Conservation (phyloP, 164 flowering plant genomes). For the Aristolochia contorta region DNA sequence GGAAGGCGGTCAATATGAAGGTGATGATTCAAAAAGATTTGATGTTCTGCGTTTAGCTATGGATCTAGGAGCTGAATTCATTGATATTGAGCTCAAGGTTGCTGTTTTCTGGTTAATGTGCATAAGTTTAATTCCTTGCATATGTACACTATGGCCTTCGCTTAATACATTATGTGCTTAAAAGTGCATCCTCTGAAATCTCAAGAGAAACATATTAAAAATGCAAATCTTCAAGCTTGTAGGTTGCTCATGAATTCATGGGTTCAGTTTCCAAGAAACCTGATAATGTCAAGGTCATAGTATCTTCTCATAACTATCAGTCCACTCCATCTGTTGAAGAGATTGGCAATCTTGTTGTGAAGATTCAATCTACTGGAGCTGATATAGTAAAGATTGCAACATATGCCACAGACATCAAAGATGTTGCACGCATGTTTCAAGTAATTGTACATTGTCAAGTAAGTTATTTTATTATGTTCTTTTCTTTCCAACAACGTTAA, state of each 20-base stretch:
- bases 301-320: conserved; percentile 85
- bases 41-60: conserved; percentile 38
- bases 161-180: no score
- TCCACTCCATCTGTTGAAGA: conserved; percentile 82
- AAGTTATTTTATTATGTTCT: conserved; percentile 15
- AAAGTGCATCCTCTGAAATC: neutral
- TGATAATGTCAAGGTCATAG: conserved; percentile 58
- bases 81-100: conserved; percentile 59
- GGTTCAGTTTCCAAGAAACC: conserved; percentile 51
- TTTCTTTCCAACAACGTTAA: neutral
- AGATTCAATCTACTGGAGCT: conserved; percentile 85
- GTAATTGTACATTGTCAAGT: conserved; percentile 79
- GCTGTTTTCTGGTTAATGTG: neutral
- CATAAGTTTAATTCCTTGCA: neutral
- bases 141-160: neutral
- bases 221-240: conserved; percentile 4
- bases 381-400: conserved; percentile 96
- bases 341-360: conserved; percentile 66
- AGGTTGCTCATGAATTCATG: conserved; percentile 77
- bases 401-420: conserved; percentile 72
- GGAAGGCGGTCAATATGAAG: conserved; percentile 49
- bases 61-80: conserved; percentile 50
- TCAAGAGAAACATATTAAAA: neutral
- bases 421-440: conserved; percentile 77
- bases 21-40: conserved; percentile 32